A percentile compares a stretch with the other conserved stretches of the same genome.
phyloP scores from a whole-genome alignment of 2,329 filamentous ascomycete genomes.

The Huntiella decipiens region DNA sequence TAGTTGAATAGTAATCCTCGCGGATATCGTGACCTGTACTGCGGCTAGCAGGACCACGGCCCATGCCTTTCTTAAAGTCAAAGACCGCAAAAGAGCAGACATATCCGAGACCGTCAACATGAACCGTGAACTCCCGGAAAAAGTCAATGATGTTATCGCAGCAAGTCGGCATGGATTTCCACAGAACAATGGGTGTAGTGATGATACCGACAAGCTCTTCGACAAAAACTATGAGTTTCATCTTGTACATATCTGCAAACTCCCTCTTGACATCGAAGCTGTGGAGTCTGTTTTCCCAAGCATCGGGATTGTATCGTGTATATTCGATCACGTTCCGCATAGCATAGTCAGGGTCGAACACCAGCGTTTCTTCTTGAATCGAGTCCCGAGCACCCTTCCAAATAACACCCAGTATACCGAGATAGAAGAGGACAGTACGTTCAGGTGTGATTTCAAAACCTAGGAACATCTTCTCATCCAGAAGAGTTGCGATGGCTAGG shows the following conservation, averaged over 20 bases:
- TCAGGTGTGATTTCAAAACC: slow-evolving; percentile 82
- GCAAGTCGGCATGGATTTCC: slow-evolving; percentile 69
- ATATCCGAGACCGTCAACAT: slow-evolving; percentile 88
- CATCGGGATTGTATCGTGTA: slow-evolving; percentile 75
- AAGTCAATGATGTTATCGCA: slow-evolving; percentile 93
- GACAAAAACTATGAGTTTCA: slow-evolving; percentile 77
- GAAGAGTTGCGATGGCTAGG: slow-evolving; percentile 62
- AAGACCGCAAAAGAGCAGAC: slow-evolving; percentile 97
- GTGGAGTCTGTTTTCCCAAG: slow-evolving; percentile 81
- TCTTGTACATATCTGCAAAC: slow-evolving; percentile 77
- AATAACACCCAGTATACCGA: slow-evolving; percentile 62
- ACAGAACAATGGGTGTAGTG: slow-evolving; percentile 74
- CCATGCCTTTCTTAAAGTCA: slow-evolving; percentile 71
- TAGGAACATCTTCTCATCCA: slow-evolving; percentile 79
- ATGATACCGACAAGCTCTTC: slow-evolving; percentile 88
- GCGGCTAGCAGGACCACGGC: slow-evolving; percentile 19
- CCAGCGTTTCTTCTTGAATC: slow-evolving; percentile 70
- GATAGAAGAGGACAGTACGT: slow-evolving; percentile 76
- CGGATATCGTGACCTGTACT: slow-evolving; percentile 41
- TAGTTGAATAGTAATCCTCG: slow-evolving; percentile 84
- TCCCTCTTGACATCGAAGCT: slow-evolving; percentile 84
- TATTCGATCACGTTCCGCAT: slow-evolving; percentile 78
- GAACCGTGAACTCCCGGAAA: slow-evolving; percentile 91
- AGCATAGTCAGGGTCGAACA: slow-evolving; percentile 83
- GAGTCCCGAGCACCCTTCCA: slow-evolving; percentile 71